Conservation (phyloP, 306 rosid species). For the Sindora glabra region DNA sequence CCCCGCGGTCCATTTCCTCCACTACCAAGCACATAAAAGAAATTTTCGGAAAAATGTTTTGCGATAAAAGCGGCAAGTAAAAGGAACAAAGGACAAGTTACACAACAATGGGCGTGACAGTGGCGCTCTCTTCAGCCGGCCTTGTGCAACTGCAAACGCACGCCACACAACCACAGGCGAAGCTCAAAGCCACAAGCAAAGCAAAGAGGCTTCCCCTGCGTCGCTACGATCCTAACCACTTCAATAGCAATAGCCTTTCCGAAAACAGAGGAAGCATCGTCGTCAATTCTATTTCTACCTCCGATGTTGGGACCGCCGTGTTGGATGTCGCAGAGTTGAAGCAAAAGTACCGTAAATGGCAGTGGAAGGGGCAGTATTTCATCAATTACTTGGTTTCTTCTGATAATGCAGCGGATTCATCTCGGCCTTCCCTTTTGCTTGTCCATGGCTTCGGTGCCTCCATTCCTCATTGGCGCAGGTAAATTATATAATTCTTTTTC, state of each 20-base stretch:
- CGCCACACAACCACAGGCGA: no score
- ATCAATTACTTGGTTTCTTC: slow-evolving; percentile 66
- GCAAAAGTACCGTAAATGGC: slow-evolving; percentile 52
- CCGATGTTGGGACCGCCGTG: slow-evolving; percentile 13
- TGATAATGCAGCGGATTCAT: slow-evolving; percentile 21
- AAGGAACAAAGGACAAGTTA: no score
- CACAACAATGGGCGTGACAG: no score
- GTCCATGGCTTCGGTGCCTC: slow-evolving; percentile 98
- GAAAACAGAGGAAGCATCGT: no score
- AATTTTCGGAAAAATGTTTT: no score
- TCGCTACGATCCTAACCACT: background rate
- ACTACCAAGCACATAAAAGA: no score
- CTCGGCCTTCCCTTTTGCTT: slow-evolving; percentile 56
- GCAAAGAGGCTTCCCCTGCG: background rate
- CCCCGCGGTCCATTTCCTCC: no score
- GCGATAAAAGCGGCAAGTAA: no score
- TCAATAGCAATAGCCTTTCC: background rate
- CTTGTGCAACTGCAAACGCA: no score
- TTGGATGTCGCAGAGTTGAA: slow-evolving; percentile 46
- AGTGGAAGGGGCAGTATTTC: slow-evolving; percentile 64
- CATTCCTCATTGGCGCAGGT: slow-evolving; percentile 95
- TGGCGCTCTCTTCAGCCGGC: no score
- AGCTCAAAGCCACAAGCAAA: background rate
- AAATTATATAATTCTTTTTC: background rate
- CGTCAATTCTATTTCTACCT: slow-evolving; percentile 18